phyloP scores from a whole-genome alignment of 192 early-diverging fungal species.

The Coemansia sp. region DNA sequence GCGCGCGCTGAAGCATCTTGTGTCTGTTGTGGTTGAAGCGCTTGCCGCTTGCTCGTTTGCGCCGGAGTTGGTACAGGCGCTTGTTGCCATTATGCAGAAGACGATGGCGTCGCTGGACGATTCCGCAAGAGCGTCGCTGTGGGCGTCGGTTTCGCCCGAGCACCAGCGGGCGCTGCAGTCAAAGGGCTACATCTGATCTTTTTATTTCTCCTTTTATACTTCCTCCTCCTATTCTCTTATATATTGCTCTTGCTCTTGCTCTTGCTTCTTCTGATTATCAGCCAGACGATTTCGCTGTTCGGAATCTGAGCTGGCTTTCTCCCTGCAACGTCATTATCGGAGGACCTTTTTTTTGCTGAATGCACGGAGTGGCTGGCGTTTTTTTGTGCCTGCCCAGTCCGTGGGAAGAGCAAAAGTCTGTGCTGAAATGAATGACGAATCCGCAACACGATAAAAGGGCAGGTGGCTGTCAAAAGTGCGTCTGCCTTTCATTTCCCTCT shows the following conservation, averaged over 20 bases:
- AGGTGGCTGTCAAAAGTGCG: too few relatives aligned
- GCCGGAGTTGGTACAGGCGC: slow-evolving; percentile 32
- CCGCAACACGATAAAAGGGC: too few relatives aligned
- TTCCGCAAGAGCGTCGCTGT: slow-evolving; percentile 28
- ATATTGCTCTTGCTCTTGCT: not conserved
- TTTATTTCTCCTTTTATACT: not conserved
- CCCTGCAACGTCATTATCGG: too few relatives aligned
- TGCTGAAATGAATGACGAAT: too few relatives aligned
- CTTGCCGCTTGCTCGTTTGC: slow-evolving; percentile 34
- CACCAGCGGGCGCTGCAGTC: slow-evolving; percentile 52
- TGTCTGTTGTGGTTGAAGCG: slow-evolving; percentile 35
- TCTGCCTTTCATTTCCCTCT: not conserved
- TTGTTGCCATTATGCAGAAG: slow-evolving; percentile 26
- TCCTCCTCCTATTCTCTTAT: not conserved
- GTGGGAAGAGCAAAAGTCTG: too few relatives aligned
- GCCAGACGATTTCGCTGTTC: not conserved
- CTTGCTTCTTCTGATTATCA: not conserved
- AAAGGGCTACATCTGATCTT: slow-evolving; percentile 30
- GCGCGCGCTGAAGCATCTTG: slow-evolving; percentile 35
- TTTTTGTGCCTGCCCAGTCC: too few relatives aligned
- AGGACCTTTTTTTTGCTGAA: too few relatives aligned
- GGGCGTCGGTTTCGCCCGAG: slow-evolving; percentile 42
- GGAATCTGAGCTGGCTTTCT: too few relatives aligned
- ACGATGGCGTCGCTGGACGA: slow-evolving; percentile 38
- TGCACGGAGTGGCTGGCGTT: too few relatives aligned